Conservation (phyloP, 2,329 filamentous ascomycete genomes). For the Pseudocercospora cruenta region DNA sequence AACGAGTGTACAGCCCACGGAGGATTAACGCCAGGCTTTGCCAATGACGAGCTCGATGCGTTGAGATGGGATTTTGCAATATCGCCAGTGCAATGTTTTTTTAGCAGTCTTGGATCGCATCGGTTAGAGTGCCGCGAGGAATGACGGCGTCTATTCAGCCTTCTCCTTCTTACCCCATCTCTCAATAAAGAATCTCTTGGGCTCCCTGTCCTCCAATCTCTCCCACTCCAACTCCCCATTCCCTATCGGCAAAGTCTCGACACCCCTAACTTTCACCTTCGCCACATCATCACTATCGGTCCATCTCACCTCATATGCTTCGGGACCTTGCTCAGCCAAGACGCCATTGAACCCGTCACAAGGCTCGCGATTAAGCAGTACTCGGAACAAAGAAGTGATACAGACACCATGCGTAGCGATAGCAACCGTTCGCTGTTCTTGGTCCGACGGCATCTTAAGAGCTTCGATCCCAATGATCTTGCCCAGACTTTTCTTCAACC, state of each 20-base stretch:
- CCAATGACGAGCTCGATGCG: too few relatives aligned
- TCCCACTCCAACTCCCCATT: neutral
- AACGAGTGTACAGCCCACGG: too few relatives aligned
- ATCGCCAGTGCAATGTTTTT: too few relatives aligned
- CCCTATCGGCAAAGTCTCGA: neutral
- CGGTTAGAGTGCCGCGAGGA: too few relatives aligned
- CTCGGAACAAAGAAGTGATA: neutral
- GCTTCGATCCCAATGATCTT: neutral
- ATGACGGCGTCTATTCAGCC: neutral
- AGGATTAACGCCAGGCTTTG: too few relatives aligned
- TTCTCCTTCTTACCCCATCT: neutral
- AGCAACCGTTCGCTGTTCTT: neutral
- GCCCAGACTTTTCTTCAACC: conserved; percentile 1
- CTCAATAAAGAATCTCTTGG: neutral
- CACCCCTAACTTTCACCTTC: neutral
- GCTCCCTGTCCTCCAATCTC: neutral
- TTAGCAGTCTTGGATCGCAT: too few relatives aligned
- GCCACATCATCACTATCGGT: neutral
- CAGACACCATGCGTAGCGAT: conserved; percentile 1
- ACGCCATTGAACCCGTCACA: neutral
- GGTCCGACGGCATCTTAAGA: neutral
- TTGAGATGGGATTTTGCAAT: too few relatives aligned
- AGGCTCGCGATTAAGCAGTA: neutral
- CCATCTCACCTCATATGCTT: neutral
- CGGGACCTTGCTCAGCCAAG: neutral